Conservation (phyloP, 768 basidiomycete genomes). For the Auriscalpium vulgare region DNA sequence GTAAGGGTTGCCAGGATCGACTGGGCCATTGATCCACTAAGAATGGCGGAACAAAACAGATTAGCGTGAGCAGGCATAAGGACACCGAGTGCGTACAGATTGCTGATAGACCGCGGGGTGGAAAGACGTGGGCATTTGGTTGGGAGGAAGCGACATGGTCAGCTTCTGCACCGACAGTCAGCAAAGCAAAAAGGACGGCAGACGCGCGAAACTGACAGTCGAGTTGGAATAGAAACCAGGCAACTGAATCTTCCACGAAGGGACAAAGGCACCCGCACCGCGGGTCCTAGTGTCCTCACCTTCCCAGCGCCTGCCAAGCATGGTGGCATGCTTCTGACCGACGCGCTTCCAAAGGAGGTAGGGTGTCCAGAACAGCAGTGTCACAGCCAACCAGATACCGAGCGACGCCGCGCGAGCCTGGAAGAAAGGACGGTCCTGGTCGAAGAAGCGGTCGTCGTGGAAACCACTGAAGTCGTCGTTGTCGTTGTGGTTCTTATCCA, state of each 20-base stretch:
- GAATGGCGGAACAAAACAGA: background rate
- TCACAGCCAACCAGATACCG: slow-evolving; percentile 29
- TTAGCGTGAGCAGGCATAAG: background rate
- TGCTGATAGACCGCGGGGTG: slow-evolving; percentile 37
- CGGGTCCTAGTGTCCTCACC: slow-evolving; percentile 27
- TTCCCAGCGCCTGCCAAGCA: slow-evolving; percentile 33
- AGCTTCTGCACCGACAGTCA: slow-evolving; percentile 26
- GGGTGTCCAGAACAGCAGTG: slow-evolving; percentile 33
- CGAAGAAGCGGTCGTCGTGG: slow-evolving; percentile 6
- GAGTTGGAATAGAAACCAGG: slow-evolving; percentile 31
- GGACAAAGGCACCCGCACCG: slow-evolving; percentile 19
- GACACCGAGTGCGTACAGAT: slow-evolving; percentile 24
- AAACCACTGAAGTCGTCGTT: slow-evolving; percentile 7
- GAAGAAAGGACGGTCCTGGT: slow-evolving; percentile 11
- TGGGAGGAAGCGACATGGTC: slow-evolving; percentile 29
- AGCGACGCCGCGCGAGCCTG: slow-evolving; percentile 30
- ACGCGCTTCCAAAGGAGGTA: slow-evolving; percentile 38
- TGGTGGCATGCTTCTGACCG: slow-evolving; percentile 31
- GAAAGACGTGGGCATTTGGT: slow-evolving; percentile 27
- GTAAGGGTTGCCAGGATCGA: slow-evolving; percentile 19
- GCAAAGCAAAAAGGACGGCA: slow-evolving; percentile 2
- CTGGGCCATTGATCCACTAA: slow-evolving; percentile 33
- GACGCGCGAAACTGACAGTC: slow-evolving; percentile 21
- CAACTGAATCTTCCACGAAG: slow-evolving; percentile 34
- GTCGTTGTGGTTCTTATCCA: slow-evolving; percentile 11